These are phyloP conservation scores for Delonix regia DNA, from an alignment of 306 rosid species.

Conservation along the genomic window DNA sequence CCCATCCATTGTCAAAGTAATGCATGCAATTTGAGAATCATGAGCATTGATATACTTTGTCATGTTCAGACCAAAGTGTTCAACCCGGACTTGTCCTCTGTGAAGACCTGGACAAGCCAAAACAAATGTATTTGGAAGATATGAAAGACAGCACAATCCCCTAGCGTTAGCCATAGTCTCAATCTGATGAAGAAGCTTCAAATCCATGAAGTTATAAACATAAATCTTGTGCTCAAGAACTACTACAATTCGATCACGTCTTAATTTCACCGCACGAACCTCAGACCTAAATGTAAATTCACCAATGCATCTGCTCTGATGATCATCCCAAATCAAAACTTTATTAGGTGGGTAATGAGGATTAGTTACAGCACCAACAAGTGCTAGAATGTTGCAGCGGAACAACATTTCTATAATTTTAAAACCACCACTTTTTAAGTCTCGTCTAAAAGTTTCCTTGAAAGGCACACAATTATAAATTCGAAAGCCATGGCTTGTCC, in stretches of 20 bases:
- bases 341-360: conserved; percentile 82
- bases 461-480: conserved; percentile 88
- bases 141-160: conserved; percentile 88
- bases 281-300: conserved; percentile 90
- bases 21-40: conserved; percentile 84
- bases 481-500: conserved; percentile 85
- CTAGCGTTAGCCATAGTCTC: conserved; percentile 86
- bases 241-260: conserved; percentile 81
- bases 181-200: conserved; percentile 90
- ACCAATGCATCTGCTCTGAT: conserved; percentile 82
- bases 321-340: conserved; percentile 97
- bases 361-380: conserved; percentile 83
- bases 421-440: conserved; percentile 82
- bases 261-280: conserved; percentile 80
- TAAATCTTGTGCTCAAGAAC: conserved; percentile 93
- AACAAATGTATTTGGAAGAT: conserved; percentile 76
- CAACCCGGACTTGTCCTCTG: conserved; percentile 81
- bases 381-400: conserved; percentile 87
- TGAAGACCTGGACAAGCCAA: conserved; percentile 87
- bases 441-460: conserved; percentile 88
- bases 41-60: conserved; percentile 79
- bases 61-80: conserved; percentile 85
- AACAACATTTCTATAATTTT: conserved; percentile 93
- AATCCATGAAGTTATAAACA: conserved; percentile 77
- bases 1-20: conserved; percentile 86